A percentile compares a stretch with the other conserved stretches of the same genome.
phyloP scores from a whole-genome alignment of 2,329 filamentous ascomycete genomes.

The Phyllosticta citriasiana region DNA sequence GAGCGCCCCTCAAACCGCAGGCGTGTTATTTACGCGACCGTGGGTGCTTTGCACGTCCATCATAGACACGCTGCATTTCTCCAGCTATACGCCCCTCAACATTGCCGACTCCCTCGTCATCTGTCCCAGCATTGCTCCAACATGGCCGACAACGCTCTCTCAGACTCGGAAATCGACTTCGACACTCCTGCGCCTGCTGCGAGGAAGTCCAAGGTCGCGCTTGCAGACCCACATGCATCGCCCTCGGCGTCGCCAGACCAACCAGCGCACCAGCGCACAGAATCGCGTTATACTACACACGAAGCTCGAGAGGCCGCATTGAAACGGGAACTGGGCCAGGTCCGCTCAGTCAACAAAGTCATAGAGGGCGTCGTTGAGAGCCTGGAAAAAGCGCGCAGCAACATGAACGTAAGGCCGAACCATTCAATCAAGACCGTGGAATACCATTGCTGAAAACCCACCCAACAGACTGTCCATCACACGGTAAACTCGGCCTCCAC shows the following conservation, averaged over 20 bases:
- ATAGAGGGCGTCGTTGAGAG: conserved; percentile 70
- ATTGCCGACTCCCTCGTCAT: not conserved
- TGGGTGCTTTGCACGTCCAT: not conserved
- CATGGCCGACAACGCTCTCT: conserved; percentile 42
- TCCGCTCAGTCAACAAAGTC: conserved; percentile 77
- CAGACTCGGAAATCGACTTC: conserved; percentile 49
- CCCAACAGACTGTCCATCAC: conserved; percentile 60
- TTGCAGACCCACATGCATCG: conserved; percentile 24
- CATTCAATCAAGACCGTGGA: not conserved
- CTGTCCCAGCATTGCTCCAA: conserved; percentile 24
- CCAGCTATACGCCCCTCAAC: not conserved
- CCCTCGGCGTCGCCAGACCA: conserved; percentile 27
- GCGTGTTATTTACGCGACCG: not conserved
- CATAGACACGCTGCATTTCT: too few species aligned
- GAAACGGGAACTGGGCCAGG: conserved; percentile 68
- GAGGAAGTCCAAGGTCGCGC: conserved; percentile 25
- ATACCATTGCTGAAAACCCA: not conserved
- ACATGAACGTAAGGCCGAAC: conserved; percentile 56
- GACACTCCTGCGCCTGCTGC: conserved; percentile 39
- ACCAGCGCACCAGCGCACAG: conserved; percentile 25
- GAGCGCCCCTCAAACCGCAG: not conserved
- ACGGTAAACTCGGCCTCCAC: conserved; percentile 83
- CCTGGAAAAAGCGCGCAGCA: conserved; percentile 60
- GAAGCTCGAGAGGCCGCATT: conserved; percentile 64
- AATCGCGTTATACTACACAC: conserved; percentile 50